Evolutionary conservation across 441 rosid genomes (phyloP), one percentile per base, ranked within the genome.

Genomic region (Erodium moschatum): DNA sequence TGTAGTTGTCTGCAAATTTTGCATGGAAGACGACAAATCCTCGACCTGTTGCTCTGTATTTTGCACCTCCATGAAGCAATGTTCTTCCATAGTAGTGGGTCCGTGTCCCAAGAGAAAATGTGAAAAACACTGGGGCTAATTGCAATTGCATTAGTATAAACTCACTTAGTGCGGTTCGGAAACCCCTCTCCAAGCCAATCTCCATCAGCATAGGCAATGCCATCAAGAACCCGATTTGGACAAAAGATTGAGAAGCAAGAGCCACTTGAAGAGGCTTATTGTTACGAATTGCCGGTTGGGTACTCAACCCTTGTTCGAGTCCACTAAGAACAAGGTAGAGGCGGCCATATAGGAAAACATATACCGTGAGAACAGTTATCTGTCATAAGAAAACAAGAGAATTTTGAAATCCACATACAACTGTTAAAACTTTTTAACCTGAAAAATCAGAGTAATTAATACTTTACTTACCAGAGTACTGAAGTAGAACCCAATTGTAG

Each of bases 201-300:
- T 95, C 99, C 99, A 96, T 92, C 77, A 96, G 81, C 99, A 96
- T 96, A 73, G 98, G 99, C 70, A 96, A 82, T 48, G 98, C 98
- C 98, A 90, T 92, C 70, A 96, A 77, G 81, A 88, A 77, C 67
- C 98, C 99, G 74, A 96, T 89, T 82, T 96, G 99, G 67, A 96
- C 98, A 81, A 96, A 85, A n/a, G 99, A 88, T 67, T 90, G 99
- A 66, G 99, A 95, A 62, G 97, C 99, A 73, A 95, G 99, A 79
- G 99, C 98, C 76, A 92, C 89, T 80, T 95, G 97, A 73, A 95
- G 89, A 73, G 99, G 88, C 73, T 88, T 85, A 72, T 95, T 95
- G 83, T 92, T 90, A 80, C 97, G 83, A 79, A 95, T 80, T 72
- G 84, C 98, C 21, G 82, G 86, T 69, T 86, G 86, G 65, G 81